A percentile compares a stretch with the other conserved stretches of the same genome.
Evolutionary conservation across 2,329 filamentous ascomycete species (phyloP).

Genomic region (Penicillium sp.): DNA sequence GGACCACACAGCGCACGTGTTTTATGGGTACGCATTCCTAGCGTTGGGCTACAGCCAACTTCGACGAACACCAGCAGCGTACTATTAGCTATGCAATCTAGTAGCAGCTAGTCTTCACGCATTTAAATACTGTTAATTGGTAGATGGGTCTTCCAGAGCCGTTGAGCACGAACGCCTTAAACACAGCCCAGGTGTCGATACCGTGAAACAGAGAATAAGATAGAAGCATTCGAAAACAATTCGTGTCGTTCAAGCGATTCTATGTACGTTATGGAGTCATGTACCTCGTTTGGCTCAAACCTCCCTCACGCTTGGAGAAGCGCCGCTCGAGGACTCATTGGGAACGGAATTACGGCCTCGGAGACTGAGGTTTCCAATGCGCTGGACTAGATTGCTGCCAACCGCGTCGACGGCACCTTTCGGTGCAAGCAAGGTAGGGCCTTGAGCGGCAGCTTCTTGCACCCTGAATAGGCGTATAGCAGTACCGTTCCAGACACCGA

Average conservation of each 20-base stretch:
- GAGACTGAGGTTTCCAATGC: conserved; percentile 80
- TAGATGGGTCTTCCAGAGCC: not conserved
- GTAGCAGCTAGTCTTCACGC: not conserved
- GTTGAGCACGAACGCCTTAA: not conserved
- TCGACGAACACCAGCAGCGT: not conserved
- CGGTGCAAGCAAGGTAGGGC: conserved; percentile 79
- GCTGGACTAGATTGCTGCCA: conserved; percentile 82
- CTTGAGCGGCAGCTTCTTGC: conserved; percentile 77
- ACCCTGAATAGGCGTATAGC: conserved; percentile 85
- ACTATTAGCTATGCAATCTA: not conserved
- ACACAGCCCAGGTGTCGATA: conserved; percentile 2
- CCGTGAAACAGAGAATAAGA: not conserved
- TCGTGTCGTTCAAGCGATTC: conserved; percentile 10
- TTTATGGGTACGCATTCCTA: not conserved
- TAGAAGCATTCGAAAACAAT: not conserved
- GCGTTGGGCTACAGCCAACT: not conserved
- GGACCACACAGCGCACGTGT: conserved; percentile 14
- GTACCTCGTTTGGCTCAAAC: conserved; percentile 26
- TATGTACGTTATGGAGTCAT: conserved; percentile 17
- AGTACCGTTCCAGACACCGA: conserved; percentile 93
- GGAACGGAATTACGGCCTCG: conserved; percentile 33
- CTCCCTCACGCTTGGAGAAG: conserved; percentile 38
- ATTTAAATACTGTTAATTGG: not conserved
- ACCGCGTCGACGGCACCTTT: conserved; percentile 91
- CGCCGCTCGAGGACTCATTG: conserved; percentile 34